phyloP scores from a whole-genome alignment of 1,284 basidiomycete genomes.

The Entoloma clypeatum region DNA sequence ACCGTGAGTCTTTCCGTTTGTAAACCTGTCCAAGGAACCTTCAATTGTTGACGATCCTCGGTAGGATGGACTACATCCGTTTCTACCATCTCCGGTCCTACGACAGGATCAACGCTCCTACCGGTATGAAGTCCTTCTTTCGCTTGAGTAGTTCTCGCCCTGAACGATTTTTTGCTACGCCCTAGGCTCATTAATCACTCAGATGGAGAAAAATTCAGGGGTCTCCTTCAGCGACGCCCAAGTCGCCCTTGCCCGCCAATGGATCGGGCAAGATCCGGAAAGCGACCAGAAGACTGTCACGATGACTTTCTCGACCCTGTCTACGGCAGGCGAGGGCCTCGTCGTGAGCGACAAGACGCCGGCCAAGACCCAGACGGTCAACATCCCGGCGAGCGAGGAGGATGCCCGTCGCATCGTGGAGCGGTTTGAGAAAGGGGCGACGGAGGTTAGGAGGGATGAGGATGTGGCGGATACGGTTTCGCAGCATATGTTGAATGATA shows the following conservation, averaged over 20 bases:
- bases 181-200: slow-evolving; percentile 52
- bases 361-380: slow-evolving; percentile 55
- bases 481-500: slow-evolving; percentile 72
- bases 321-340: slow-evolving; percentile 24
- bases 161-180: neutral
- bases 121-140: slow-evolving; percentile 33
- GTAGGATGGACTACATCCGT: slow-evolving; percentile 72
- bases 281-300: slow-evolving; percentile 50
- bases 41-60: slow-evolving; percentile 10
- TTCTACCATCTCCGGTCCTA: slow-evolving; percentile 91
- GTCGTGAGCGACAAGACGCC: slow-evolving; percentile 46
- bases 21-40: neutral
- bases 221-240: slow-evolving; percentile 83
- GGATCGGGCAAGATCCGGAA: slow-evolving; percentile 52
- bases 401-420: slow-evolving; percentile 64
- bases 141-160: neutral
- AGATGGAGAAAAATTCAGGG: slow-evolving; percentile 73
- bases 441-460: slow-evolving; percentile 49
- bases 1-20: slow-evolving; percentile 53
- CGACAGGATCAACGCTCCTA: slow-evolving; percentile 86
- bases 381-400: slow-evolving; percentile 61
- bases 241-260: slow-evolving; percentile 82
- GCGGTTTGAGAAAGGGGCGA: slow-evolving; percentile 65
- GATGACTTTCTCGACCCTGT: slow-evolving; percentile 46
- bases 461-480: slow-evolving; percentile 69